These are phyloP conservation scores for apple (Malus domestica) DNA, from an alignment of 306 rosid genomes.

Conservation along the genomic window ASM211411v1 NC_041794.1:33187001-33187500, in stretches of 20 bases:
- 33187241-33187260: no score
- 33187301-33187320: conserved; percentile 12
- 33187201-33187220: not conserved
- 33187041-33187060: conserved; percentile 19
- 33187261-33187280: no score
- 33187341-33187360: conserved; percentile 22
- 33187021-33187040: conserved; percentile 19
- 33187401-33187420: conserved; percentile 17
- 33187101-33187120: no score
- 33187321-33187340: conserved; percentile 12
- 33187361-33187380: conserved; percentile 20
- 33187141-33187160: no score
- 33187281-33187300: not conserved
- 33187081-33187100: no score
- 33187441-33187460: conserved; percentile 2
- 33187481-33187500: conserved; percentile 21
- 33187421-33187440: conserved; percentile 8
- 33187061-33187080: not conserved
- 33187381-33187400: conserved; percentile 13
- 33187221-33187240: not conserved
- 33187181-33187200: not conserved
- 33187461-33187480: conserved; percentile 1
- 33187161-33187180: not conserved
- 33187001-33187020: conserved; percentile 14
- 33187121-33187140: no score